Conservation (phyloP, 805 yeast genomes). For the Alloascoidea africana region DNA sequence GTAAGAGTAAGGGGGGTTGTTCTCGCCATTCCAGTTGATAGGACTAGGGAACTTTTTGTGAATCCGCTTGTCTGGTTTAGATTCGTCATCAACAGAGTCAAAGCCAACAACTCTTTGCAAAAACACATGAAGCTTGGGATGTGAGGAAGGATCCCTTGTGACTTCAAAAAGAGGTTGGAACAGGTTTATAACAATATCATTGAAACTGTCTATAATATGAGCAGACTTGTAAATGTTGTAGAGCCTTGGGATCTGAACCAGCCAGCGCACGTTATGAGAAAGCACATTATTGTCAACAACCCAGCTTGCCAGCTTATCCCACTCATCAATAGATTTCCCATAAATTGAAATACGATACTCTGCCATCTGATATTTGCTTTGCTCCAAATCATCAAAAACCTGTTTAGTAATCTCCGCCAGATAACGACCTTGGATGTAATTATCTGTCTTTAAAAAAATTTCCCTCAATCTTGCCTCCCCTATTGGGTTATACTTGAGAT, state of each 20-base stretch:
- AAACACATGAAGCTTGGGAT: constrained; percentile 85
- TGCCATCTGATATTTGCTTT: constrained; percentile 92
- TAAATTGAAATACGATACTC: constrained; percentile 92
- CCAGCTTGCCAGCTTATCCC: constrained; percentile 96
- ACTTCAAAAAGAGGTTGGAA: constrained; percentile 88
- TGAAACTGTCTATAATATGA: constrained; percentile 55
- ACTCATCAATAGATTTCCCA: constrained; percentile 80
- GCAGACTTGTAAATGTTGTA: constrained; percentile 79
- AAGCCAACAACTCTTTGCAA: constrained; percentile 92
- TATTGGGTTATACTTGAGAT: constrained; percentile 91
- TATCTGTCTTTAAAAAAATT: constrained; percentile 90
- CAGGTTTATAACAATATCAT: constrained; percentile 61
- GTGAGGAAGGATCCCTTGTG: constrained; percentile 64
- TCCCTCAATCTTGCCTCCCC: constrained; percentile 97
- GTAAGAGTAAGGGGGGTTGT: constrained; percentile 96
- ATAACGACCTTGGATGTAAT: constrained; percentile 75
- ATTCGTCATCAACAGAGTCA: constrained; percentile 97
- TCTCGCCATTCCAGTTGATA: constrained; percentile 55
- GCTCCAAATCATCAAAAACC: constrained; percentile 87
- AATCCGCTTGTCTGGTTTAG: constrained; percentile 73
- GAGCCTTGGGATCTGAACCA: constrained; percentile 87
- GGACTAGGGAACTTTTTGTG: constrained; percentile 83
- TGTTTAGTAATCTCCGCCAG: constrained; percentile 89
- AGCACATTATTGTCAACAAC: constrained; percentile 82
- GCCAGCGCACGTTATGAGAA: constrained; percentile 93